A percentile compares a stretch with the other conserved stretches of the same genome.
Conservation (phyloP, 2,329 filamentous ascomycete species). For the Elsinoe necatrix region DNA sequence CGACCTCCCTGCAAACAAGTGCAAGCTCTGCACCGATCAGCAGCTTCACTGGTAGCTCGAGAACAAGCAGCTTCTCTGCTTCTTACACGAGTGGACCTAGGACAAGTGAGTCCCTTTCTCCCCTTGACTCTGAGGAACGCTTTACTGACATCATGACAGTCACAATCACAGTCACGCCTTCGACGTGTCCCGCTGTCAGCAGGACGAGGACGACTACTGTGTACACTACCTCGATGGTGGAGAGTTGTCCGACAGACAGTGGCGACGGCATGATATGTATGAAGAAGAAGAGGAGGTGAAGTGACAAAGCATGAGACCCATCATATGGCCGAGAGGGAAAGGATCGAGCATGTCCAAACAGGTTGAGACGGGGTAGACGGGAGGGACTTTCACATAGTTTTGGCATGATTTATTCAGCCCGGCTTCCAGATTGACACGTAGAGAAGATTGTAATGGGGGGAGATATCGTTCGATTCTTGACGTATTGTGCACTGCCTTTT, state of each 20-base stretch:
- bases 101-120: neutral
- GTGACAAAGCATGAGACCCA: too few species aligned
- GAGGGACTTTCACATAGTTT: neutral
- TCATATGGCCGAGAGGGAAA: too few species aligned
- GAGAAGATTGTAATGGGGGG: constrained; percentile 1
- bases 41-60: neutral
- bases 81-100: constrained; percentile 2
- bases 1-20: neutral
- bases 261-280: constrained; percentile 8
- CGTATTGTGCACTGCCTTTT: too few species aligned
- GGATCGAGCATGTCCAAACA: neutral
- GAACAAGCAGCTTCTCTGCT: neutral
- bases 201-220: constrained; percentile 6
- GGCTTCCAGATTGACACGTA: constrained; percentile 5
- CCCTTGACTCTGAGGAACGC: neutral
- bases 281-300: too few species aligned
- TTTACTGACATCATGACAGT: neutral
- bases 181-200: neutral
- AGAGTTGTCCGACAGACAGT: constrained; percentile 4
- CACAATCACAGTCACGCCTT: constrained; percentile 9
- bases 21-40: neutral
- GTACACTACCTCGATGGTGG: neutral
- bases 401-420: neutral
- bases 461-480: constrained; percentile 7
- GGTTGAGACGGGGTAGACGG: neutral